Percentiles rank a stretch among this genome's conserved stretches.
phyloP scores from a whole-genome alignment of 139 green algal genomes.

The Yamagishiella unicocca region DNA sequence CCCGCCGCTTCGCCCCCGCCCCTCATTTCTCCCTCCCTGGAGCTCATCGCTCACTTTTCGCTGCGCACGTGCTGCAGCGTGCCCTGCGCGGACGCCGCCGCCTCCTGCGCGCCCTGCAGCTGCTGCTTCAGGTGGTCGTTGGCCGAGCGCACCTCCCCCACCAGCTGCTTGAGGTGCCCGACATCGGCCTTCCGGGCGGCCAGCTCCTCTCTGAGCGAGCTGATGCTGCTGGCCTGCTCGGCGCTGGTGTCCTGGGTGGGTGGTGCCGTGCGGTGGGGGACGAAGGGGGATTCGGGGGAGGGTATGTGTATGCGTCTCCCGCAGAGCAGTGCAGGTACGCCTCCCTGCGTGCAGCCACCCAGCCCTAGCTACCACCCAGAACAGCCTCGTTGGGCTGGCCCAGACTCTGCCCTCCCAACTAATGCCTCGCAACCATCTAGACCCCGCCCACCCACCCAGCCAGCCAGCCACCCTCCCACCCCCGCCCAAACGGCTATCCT shows the following conservation, averaged over 20 bases:
- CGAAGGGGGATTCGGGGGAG: no score
- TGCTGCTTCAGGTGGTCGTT: conserved; percentile 24
- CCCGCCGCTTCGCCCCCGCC: neutral
- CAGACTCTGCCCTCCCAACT: no score
- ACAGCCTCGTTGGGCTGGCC: no score
- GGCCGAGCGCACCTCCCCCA: neutral
- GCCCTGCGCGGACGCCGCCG: neutral
- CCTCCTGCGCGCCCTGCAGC: conserved; percentile 37
- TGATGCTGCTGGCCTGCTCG: neutral
- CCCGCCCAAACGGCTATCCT: no score
- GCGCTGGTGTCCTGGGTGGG: neutral
- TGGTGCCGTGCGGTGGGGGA: no score
- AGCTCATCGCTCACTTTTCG: conserved; percentile 38
- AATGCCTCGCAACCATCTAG: neutral
- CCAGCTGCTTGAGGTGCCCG: conserved; percentile 41
- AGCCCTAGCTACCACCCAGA: no score
- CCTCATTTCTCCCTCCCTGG: neutral
- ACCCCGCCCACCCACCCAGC: neutral
- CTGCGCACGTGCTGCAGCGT: conserved; percentile 12
- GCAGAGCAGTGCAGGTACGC: no score
- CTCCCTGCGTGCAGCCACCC: no score
- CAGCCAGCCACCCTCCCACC: no score
- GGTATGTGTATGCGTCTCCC: no score
- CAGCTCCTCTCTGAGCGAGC: conserved; percentile 56
- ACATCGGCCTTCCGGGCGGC: conserved; percentile 46